Evolutionary conservation across 345 rosid species (phyloP), one percentile per base, ranked within the genome.

Genomic region (Rhodomyrtus tomentosa): DNA sequence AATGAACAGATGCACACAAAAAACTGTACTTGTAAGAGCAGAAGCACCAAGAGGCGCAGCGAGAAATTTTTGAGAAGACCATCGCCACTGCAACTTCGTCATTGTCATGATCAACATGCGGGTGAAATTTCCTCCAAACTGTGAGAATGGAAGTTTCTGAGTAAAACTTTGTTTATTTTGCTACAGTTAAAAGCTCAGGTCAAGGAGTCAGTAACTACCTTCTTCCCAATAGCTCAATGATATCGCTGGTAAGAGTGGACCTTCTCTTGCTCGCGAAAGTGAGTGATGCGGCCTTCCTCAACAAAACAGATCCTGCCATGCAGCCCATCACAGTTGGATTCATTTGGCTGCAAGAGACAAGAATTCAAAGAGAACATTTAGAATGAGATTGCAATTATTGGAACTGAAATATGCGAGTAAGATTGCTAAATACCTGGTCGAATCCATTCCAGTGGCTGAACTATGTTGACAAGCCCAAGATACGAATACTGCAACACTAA

Each of bases 321-420:
- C 98, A 95, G n/a, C 96, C 98, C 87, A 93, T 86, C 82, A 97
- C 82, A 0, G 92, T 90, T n/a, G 98, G 98, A 87, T 88, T 95
- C 86, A 82, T 84, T 38, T 82, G 87, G 51, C 93, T 92, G 88
- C 50, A 72, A 50, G 29, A 81, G 82, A 45, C 20, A 3, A 45
- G 9, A 1, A 29, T 68, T 68, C 45, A 68, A 32, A 68, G 76
- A 68, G 45, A 32, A 32, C 4, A 32, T 68, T 68, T 68, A 36
- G 45, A 68, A 32, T 18, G 45, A 68, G 12, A 36, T 81, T 72
- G 55, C 50, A 29, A 24, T 6, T 59, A 74, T 14, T 5, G 74
- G 25, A 29, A 58, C 50, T 53, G 48, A 85, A 52, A 82, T 24
- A 55, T 21, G 10, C 27, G 7, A 15, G 27, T 29, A 54, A 80